Evolutionary conservation across 345 rosid genomes (phyloP).

Genomic region (Atalantia buxifolia): DNA sequence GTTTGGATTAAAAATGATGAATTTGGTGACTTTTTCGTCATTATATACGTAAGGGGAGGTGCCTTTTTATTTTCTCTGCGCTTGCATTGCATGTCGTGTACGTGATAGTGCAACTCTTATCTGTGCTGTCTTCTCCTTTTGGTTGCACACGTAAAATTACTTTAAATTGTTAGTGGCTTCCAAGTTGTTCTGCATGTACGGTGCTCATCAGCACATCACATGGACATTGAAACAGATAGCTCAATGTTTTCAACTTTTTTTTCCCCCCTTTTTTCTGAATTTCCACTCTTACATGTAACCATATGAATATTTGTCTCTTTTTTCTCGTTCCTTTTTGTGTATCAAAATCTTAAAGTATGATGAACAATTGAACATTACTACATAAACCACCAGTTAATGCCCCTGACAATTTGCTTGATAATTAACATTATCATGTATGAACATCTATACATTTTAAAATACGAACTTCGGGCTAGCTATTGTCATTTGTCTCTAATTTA

Average conservation of each 20-base stretch:
- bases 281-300: not conserved
- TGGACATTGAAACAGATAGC: not conserved
- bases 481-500: no score
- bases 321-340: no score
- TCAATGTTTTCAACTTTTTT: no score
- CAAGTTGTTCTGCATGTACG: slow-evolving; percentile 17
- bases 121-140: slow-evolving; percentile 19
- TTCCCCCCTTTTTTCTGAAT: no score
- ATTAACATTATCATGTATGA: no score
- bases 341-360: no score
- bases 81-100: slow-evolving; percentile 8
- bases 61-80: not conserved
- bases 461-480: no score
- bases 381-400: no score
- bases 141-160: not conserved
- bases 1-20: not conserved
- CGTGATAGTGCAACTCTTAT: slow-evolving; percentile 20
- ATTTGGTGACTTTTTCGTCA: not conserved
- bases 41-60: not conserved
- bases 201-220: not conserved
- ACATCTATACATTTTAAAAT: no score
- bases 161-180: slow-evolving; percentile 6
- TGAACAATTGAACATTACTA: no score
- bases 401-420: no score
- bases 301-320: no score